These are phyloP conservation scores for Pythium scleroteichum DNA, from an alignment of 352 stramenopile species.

Conservation along the genomic window DNA sequence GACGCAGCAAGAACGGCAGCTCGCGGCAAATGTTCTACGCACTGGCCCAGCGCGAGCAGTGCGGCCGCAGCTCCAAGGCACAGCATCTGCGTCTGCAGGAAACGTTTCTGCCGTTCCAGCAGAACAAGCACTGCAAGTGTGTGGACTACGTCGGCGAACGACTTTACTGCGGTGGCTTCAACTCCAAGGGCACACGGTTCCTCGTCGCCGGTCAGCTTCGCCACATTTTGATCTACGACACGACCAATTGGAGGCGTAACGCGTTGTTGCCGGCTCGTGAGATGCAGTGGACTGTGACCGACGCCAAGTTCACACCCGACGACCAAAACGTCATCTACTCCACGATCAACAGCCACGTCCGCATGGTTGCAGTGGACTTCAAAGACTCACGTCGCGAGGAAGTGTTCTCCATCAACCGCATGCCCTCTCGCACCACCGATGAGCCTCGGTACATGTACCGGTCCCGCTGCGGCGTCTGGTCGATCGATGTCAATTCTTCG, in stretches of 20 bases:
- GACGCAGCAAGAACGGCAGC: constrained; percentile 31
- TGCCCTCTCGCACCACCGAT: background rate
- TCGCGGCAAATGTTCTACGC: constrained; percentile 53
- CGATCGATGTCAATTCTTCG: constrained; percentile 71
- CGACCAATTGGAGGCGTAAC: constrained; percentile 58
- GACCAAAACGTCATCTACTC: constrained; percentile 76
- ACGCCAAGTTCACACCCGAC: constrained; percentile 81
- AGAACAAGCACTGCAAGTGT: constrained; percentile 74
- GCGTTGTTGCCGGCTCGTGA: constrained; percentile 60
- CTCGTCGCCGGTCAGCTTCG: constrained; percentile 66
- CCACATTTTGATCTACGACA: constrained; percentile 78
- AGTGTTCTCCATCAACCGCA: constrained; percentile 44
- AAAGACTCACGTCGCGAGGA: constrained; percentile 50
- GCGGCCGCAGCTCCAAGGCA: constrained; percentile 55
- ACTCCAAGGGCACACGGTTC: constrained; percentile 66
- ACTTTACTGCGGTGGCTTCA: constrained; percentile 83
- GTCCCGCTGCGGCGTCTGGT: constrained; percentile 76
- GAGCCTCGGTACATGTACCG: constrained; percentile 21
- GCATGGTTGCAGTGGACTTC: constrained; percentile 72
- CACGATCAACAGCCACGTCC: constrained; percentile 81
- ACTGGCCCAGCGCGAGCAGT: constrained; percentile 68
- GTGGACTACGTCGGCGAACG: constrained; percentile 70
- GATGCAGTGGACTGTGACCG: constrained; percentile 81
- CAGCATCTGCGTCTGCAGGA: constrained; percentile 76
- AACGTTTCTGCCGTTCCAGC: constrained; percentile 78